phyloP scores from a whole-genome alignment of 306 rosid genomes.

The Delonix regia region DNA sequence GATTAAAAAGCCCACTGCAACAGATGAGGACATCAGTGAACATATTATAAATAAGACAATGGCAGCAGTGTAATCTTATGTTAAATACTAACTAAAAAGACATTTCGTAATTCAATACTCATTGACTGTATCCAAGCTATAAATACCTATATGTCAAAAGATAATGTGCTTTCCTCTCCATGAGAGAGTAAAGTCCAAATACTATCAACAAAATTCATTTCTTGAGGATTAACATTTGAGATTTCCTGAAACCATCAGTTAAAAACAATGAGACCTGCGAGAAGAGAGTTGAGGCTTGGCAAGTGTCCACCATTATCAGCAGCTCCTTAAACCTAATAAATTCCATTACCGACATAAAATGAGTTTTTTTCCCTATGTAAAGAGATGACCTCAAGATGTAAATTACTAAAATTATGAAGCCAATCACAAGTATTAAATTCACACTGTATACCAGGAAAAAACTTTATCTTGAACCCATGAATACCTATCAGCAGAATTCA shows the following conservation, averaged over 20 bases:
- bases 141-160: conserved; percentile 8
- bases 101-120: conserved; percentile 7
- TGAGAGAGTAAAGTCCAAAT: not conserved
- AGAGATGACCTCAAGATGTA: conserved; percentile 19
- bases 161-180: not conserved
- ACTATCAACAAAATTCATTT: not conserved
- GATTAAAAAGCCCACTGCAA: not conserved
- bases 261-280: conserved; percentile 67
- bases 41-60: conserved; percentile 9
- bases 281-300: conserved; percentile 97
- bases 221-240: conserved; percentile 16
- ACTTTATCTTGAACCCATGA: not conserved
- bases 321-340: conserved; percentile 92
- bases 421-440: not conserved
- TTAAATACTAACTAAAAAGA: conserved; percentile 1
- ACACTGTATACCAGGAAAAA: not conserved
- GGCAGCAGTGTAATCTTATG: conserved; percentile 11
- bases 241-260: conserved; percentile 15
- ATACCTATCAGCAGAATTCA: not conserved
- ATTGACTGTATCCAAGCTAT: conserved; percentile 13
- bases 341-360: conserved; percentile 25
- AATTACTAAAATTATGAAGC: not conserved
- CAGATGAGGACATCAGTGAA: conserved; percentile 5
- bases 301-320: conserved; percentile 96
- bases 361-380: conserved; percentile 29